Evolutionary conservation across 2,329 filamentous ascomycete genomes (phyloP), one percentile per base, ranked within the genome.

Genomic region (Colletotrichum brevisporum): DNA sequence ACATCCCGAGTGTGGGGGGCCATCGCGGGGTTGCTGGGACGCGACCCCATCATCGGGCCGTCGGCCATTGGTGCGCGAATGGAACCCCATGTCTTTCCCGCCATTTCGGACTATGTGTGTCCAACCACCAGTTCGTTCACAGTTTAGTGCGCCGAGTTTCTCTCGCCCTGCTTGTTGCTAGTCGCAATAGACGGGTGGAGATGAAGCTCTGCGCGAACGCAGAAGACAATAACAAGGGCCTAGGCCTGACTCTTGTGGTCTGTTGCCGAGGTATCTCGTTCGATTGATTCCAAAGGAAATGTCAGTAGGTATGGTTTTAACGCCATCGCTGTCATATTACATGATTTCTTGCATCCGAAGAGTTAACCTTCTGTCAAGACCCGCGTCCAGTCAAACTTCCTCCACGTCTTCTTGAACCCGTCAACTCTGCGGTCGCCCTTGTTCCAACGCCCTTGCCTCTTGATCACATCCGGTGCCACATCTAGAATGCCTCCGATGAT

Each of bases 401-500:
- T 89, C 96, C 96, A 99, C 53, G 89, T 86, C 83, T 91, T 95
- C 83, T 89, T 91, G 76, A 97, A 99, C 2, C 84, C 89, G 3
- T 95, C 94, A 1, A 92, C 84, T 73, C 95, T 86, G 43, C 86
- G 84, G 74, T 92, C 92, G 4, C 87, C 88, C 78, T 88, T 89
- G 16, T 85, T 86, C 96, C 96, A 99, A 66, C 91, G 85, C 1
- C 95, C 96, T 81, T 98, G 95, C 79, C 90, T 92, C 86, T 96
- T 98, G 73, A 97, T 91, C 15, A 97, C 85, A 73, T 97, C 91
- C 3, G 92, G 90, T 71, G 91, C 94, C 26, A 89, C 86, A 79
- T 97, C 95, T 60, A 98, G 81, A 90, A 99, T 98, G 2, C 95
- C 96, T 0, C 94, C 96, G 45, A 99, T 85, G 6, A 97, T 89